These are phyloP conservation scores for Cucumis variabilis DNA, from an alignment of 331 rosid species.

Conservation along the genomic window DNA sequence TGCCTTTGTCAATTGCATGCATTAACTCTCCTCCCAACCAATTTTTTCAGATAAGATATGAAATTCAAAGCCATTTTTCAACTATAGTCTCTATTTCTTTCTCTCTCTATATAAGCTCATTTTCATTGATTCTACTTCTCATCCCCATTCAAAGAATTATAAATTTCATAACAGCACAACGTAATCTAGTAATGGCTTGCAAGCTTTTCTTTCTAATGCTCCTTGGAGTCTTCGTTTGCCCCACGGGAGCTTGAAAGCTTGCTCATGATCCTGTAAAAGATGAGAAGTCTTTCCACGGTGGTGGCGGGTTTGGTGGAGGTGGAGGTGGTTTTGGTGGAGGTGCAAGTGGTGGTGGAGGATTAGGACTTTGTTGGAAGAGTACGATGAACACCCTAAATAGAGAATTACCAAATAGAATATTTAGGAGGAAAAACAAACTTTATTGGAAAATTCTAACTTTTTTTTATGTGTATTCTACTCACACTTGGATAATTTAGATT, in stretches of 20 bases:
- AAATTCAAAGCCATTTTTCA: not conserved
- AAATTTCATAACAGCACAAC: not conserved
- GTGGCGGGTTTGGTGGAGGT: not conserved
- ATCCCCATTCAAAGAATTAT: not conserved
- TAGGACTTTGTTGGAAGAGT: too few relatives aligned
- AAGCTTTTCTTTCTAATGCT: slow-evolving; percentile 7
- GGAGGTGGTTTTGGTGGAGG: not conserved
- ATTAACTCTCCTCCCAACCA: not conserved
- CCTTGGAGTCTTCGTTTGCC: not conserved
- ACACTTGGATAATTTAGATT: too few relatives aligned
- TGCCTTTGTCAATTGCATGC: not conserved
- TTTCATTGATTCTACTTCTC: not conserved
- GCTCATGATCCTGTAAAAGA: not conserved
- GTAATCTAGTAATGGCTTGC: not conserved
- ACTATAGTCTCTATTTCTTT: not conserved
- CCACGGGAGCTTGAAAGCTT: not conserved
- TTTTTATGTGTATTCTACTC: too few relatives aligned
- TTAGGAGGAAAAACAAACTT: too few relatives aligned
- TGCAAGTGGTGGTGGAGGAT: not conserved
- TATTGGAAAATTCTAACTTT: too few relatives aligned
- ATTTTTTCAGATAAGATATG: not conserved
- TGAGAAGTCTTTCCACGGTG: not conserved
- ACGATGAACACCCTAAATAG: too few relatives aligned
- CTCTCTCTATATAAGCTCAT: not conserved
- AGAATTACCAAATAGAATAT: too few relatives aligned